Percentiles rank a stretch among this genome's conserved stretches.
phyloP scores from a whole-genome alignment of 2,329 filamentous ascomycete genomes.

The Setomelanomma holmii region DNA sequence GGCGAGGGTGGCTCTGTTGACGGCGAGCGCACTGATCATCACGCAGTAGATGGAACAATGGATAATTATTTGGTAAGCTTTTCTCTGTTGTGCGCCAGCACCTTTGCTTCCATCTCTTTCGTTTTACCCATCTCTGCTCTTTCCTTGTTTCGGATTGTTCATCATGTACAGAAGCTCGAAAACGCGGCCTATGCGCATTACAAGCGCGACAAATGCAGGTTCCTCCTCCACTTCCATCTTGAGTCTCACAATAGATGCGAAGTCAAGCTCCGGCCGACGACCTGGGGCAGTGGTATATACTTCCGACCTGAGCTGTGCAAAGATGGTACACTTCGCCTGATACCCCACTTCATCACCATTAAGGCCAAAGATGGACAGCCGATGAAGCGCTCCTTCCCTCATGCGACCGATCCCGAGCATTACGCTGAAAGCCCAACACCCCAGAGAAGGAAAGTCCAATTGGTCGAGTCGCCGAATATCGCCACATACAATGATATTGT shows the following conservation, averaged over 20 bases:
- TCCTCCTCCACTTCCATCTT: constrained; percentile 3
- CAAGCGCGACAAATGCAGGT: not conserved
- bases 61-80: no score
- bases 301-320: not conserved
- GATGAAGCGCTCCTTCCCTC: not conserved
- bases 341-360: constrained; percentile 2
- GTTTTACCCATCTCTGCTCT: no score
- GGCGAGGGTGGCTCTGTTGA: no score
- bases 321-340: not conserved
- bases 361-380: not conserved
- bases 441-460: not conserved
- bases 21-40: no score
- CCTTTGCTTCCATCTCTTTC: not conserved
- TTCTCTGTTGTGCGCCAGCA: no score
- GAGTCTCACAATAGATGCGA: constrained; percentile 2
- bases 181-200: not conserved
- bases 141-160: not conserved
- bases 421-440: not conserved
- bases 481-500: no score
- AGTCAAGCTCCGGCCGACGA: not conserved
- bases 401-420: not conserved
- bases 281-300: constrained; percentile 6
- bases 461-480: no score
- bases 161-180: not conserved
- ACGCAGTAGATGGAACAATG: no score